Percentiles rank a stretch among this genome's conserved stretches.
Evolutionary conservation across 176 grass and related monocot species (phyloP).

Genomic region (Lolium perenne): DNA sequence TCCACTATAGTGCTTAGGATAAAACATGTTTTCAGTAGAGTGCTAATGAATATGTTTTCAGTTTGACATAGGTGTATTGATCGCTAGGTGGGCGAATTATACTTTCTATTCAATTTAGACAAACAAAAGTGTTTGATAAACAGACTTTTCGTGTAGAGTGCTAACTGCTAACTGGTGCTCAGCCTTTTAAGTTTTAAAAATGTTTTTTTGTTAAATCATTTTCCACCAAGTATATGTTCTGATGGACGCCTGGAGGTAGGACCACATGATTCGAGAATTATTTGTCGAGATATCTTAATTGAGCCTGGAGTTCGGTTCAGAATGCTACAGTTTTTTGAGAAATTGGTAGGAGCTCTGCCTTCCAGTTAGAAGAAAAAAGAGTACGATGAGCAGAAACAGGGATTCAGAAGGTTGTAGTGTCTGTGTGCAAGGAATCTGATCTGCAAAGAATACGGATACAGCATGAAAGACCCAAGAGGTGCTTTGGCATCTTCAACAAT

Average conservation of each 20-base stretch:
- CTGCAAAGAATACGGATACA: neutral
- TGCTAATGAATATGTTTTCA: neutral
- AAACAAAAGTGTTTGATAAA: neutral
- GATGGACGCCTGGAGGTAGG: neutral
- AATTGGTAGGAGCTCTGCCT: neutral
- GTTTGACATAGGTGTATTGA: neutral
- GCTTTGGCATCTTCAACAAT: neutral
- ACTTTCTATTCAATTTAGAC: neutral
- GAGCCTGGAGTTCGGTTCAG: neutral
- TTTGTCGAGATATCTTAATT: neutral
- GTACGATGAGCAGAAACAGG: neutral
- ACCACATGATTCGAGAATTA: neutral
- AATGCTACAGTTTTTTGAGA: neutral
- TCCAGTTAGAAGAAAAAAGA: neutral
- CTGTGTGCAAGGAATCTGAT: neutral
- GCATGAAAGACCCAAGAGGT: neutral
- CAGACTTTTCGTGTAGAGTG: neutral
- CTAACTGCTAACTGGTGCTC: neutral
- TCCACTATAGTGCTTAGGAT: neutral
- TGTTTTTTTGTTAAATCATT: neutral
- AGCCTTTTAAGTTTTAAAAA: neutral
- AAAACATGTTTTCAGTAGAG: slow-evolving; percentile 9
- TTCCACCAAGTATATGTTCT: neutral
- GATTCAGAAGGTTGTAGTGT: neutral
- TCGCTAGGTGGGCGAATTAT: neutral